Base-by-base conservation (phyloP, 306 rosid genomes). In the Fragaria vesca region DNA sequence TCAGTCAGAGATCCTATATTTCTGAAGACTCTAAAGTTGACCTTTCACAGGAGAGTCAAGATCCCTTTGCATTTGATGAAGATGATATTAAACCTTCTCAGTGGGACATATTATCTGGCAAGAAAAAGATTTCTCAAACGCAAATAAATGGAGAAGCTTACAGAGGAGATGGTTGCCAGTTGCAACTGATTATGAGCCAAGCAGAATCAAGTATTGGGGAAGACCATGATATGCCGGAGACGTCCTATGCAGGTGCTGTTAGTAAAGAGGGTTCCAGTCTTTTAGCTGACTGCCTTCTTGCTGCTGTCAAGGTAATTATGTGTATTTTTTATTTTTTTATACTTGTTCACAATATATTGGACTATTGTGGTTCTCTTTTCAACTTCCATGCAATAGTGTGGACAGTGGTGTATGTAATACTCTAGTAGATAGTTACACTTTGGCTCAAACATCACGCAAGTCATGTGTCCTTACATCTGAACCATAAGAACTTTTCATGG, bases 21-120 rank as follows among this genome's bases (percentile, higher is more conserved):
- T 62, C 51, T 51, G 88, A 87, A 75, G 81, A 55, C 72, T 66
- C 69, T 30, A 85, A 87, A 42, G 57, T 80, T 81, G 83, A 76
- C 75, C 78, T 83, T 74, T 83, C 83, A 81, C 91, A 87, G 80
- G 91, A 89, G 79, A 80, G 80, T 69, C 88, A 80, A 73, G 98
- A 93, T 85, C 98, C 98, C 26, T 95, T 91, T 88, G 99, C 99
- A 46, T 95, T 95, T 88, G 99, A 95, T 75, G 99, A 96, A 82
- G 90, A 83, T 80, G 99, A 96, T 58, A 45, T 78, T 82, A 82
- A 71, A 80, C 99, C 92, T 78, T 91, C 99, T 63, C 90, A 96
- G 82, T 96, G 98, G 99, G 99, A 96, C 83, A 51, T 87, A 65
- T 83, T 91, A 76, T 91, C 97, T 30, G 89, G 95, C 84, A 93